Conservation (phyloP, 305 asterid genomes). For the Fraxinus floribunda region DNA sequence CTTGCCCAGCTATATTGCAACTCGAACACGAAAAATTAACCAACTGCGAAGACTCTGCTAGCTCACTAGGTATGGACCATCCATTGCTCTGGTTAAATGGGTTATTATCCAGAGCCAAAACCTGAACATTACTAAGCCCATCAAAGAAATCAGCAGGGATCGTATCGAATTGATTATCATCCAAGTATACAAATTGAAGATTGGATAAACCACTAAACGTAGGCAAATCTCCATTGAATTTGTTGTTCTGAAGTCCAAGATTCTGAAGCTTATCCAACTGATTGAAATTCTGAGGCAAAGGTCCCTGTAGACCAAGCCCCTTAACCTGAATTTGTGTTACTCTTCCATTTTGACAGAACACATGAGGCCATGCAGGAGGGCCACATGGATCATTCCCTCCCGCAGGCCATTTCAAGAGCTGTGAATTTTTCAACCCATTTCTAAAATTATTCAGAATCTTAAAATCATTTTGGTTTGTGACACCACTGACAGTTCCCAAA, state of each 20-base stretch:
- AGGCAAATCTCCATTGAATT: conserved; percentile 58
- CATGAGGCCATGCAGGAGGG: conserved; percentile 81
- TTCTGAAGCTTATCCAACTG: conserved; percentile 52
- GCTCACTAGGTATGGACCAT: conserved; percentile 62
- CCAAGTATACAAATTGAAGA: conserved; percentile 62
- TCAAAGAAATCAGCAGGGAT: conserved; percentile 70
- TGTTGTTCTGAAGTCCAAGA: conserved; percentile 70
- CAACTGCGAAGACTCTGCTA: conserved; percentile 58
- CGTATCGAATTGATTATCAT: conserved; percentile 57
- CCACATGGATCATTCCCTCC: conserved; percentile 76
- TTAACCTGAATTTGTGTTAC: conserved; percentile 86
- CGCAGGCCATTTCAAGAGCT: conserved; percentile 71
- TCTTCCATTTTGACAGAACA: conserved; percentile 64
- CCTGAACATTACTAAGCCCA: conserved; percentile 55
- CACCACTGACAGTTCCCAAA: conserved; percentile 36
- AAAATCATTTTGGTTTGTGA: conserved; percentile 63
- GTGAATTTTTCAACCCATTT: conserved; percentile 59
- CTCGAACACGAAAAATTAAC: conserved; percentile 61
- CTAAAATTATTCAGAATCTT: conserved; percentile 59
- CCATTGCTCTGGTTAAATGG: conserved; percentile 64
- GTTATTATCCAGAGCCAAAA: conserved; percentile 64
- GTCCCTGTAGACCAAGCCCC: conserved; percentile 60
- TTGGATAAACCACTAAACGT: conserved; percentile 69
- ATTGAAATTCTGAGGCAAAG: conserved; percentile 67
- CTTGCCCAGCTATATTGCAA: conserved; percentile 63